Conservation (phyloP, 2,329 filamentous ascomycete species). For the Aspergillus vadensis region DNA sequence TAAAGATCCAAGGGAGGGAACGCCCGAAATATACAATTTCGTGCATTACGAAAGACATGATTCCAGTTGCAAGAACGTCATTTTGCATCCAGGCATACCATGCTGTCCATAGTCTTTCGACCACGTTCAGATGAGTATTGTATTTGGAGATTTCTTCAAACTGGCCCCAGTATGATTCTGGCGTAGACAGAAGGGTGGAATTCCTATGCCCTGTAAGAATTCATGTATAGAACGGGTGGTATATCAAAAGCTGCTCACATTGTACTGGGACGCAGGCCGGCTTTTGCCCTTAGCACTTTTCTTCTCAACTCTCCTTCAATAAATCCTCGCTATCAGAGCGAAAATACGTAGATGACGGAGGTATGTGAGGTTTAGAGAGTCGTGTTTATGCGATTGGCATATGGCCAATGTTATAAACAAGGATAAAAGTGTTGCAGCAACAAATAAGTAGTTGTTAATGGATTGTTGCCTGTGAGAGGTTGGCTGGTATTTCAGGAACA, state of each 20-base stretch:
- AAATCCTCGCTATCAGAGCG: not conserved
- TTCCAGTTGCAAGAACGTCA: constrained; percentile 91
- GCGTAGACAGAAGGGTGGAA: constrained; percentile 47
- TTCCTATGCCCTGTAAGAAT: constrained; percentile 40
- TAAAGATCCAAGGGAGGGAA: constrained; percentile 85
- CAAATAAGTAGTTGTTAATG: not conserved
- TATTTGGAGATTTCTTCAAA: constrained; percentile 66
- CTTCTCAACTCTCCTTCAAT: not conserved
- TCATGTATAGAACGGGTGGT: not conserved
- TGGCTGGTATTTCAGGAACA: constrained; percentile 25
- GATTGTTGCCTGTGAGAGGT: not conserved
- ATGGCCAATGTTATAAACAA: not conserved
- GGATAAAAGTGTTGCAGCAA: not conserved
- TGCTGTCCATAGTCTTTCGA: constrained; percentile 88
- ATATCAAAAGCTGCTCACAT: constrained; percentile 24
- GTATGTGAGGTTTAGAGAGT: not conserved
- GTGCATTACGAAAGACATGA: constrained; percentile 97
- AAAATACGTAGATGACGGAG: not conserved
- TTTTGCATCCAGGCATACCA: constrained; percentile 99
- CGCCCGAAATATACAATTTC: constrained; percentile 94
- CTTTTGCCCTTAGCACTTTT: not conserved
- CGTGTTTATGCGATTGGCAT: not conserved
- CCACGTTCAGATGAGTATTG: constrained; percentile 83
- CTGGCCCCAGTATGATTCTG: constrained; percentile 65
- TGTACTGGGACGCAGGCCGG: not conserved